phyloP scores from a whole-genome alignment of 768 basidiomycete species.

The Agrocybe pediades region DNA sequence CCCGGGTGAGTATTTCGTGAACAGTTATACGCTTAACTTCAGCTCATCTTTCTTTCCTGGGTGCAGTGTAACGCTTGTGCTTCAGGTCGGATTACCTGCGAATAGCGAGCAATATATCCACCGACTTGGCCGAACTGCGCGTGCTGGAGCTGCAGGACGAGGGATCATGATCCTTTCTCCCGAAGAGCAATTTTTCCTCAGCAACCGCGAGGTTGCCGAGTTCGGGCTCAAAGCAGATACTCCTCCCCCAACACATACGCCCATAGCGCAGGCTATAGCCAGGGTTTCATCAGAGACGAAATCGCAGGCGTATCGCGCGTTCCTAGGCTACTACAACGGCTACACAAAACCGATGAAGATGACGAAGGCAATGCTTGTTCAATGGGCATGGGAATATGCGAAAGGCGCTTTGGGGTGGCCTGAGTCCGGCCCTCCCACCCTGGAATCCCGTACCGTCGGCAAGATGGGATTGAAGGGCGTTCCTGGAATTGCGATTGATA shows the following conservation, averaged over 20 bases:
- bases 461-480: slow-evolving; percentile 36
- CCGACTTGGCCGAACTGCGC: slow-evolving; percentile 76
- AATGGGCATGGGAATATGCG: slow-evolving; percentile 38
- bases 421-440: slow-evolving; percentile 28
- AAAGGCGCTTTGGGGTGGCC: slow-evolving; percentile 38
- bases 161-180: slow-evolving; percentile 59
- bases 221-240: slow-evolving; percentile 39
- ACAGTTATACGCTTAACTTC: not conserved
- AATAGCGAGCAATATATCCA: slow-evolving; percentile 80
- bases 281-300: slow-evolving; percentile 36
- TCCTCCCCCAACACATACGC: slow-evolving; percentile 17
- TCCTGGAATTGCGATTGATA: not conserved
- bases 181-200: slow-evolving; percentile 51
- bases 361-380: slow-evolving; percentile 40
- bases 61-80: slow-evolving; percentile 54
- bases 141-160: slow-evolving; percentile 66
- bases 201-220: slow-evolving; percentile 34
- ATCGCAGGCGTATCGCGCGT: slow-evolving; percentile 52
- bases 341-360: slow-evolving; percentile 37
- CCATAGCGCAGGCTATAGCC: slow-evolving; percentile 10
- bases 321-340: slow-evolving; percentile 59
- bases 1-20: slow-evolving; percentile 41
- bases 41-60: not conserved
- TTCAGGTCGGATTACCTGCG: slow-evolving; percentile 68
- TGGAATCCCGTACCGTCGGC: slow-evolving; percentile 46